Base-by-base conservation (phyloP, 225 moss, liverwort and hornwort species). In the Marchantia polymorpha region DNA sequence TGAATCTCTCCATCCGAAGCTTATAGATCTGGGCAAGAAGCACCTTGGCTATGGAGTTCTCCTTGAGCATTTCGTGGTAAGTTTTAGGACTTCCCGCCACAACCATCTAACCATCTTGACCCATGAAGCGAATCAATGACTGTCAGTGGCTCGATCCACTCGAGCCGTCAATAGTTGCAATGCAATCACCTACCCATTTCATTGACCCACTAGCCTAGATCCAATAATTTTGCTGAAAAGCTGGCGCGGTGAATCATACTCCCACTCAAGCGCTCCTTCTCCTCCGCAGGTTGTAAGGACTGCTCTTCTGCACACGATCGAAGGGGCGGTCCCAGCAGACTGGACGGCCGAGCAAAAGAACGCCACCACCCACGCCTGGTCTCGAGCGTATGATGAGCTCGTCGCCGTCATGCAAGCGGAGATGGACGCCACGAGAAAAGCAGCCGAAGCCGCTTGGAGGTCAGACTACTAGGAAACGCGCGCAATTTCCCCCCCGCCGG, bases 21-120 rank as follows among this genome's bases (percentile, higher is more conserved):
- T 60, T 8, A 59, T 20, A 14, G 75, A 59, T 20, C 75, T 75
- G 9, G 75, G 75, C 8, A 58, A 60, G 59, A 75, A 59, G 46
- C 75, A 75, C 55, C 31, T 75, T 19, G 39, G 75, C 19, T 75
- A 19, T 75, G 75, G 75, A 59, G 75, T 75, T 22, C 39, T 75
- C 46, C 58, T 59, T 19, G 31, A 75, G 6, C 75, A 75, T 59
- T 75, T 75, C 75, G 17, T 31, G 19, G 75, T 75, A 46, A 31
- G 75, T 72, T 71, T 8, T 71, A 11, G 8, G 17, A 71, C 67
- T 10, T n/a, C 67, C 29, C 0, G 27, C 29, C 69, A 39, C 19
- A 8, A 47, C 12, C 22, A 6, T 19, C 49, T 3, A 11, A 4
- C 49, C 2, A 20, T 48, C 14, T 12, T 71, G 10, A 71, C 17